Evolutionary conservation across 2,329 filamentous ascomycete species (phyloP), one percentile per base, ranked within the genome.

Genomic region (Fusarium continuum): DNA sequence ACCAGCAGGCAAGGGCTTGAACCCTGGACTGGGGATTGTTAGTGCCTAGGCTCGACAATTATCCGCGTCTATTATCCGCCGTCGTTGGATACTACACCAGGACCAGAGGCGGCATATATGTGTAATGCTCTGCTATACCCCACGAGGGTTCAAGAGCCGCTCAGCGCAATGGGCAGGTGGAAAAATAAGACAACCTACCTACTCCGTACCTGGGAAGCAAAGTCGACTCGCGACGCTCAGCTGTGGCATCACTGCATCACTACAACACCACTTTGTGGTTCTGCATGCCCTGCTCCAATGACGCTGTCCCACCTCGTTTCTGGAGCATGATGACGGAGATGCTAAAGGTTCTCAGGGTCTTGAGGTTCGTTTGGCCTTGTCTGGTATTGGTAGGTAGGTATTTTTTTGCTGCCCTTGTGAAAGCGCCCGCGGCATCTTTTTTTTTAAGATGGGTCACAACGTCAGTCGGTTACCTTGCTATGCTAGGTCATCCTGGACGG

Each of bases 181-280:
- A 56, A 61, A 50, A 55, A 41, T 38, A 54, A 50, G 36, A 31
- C 22, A 43, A 35, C 39, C 41, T 45, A 35, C 38, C 17, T 29
- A 36, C 46, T 41, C 36, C 43, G 28, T 57, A 35, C 31, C 28
- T 32, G 41, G 45, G 38, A 51, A 44, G 29, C 41, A 56, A 46
- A 58, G 53, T 59, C 50, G 60, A 64, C 53, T 56, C 31, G 61
- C 58, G 48, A 49, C 56, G 59, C 55, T 51, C 57, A 54, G 55
- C 38, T 52, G 70, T 70, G 68, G 67, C 68, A 71, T 71, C 68
- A 70, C 64, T 65, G 52, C 67, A 71, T 71, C 68, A 70, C 64
- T 65, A 50, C 67, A 67, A 67, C 55, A 71, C 59, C 66, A 68
- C 55, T 62, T 61, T 63, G 43, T 58, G 53, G 46, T 25, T 28